Conservation (phyloP, 169 alveolate species). For the Miamiensis avidus region DNA sequence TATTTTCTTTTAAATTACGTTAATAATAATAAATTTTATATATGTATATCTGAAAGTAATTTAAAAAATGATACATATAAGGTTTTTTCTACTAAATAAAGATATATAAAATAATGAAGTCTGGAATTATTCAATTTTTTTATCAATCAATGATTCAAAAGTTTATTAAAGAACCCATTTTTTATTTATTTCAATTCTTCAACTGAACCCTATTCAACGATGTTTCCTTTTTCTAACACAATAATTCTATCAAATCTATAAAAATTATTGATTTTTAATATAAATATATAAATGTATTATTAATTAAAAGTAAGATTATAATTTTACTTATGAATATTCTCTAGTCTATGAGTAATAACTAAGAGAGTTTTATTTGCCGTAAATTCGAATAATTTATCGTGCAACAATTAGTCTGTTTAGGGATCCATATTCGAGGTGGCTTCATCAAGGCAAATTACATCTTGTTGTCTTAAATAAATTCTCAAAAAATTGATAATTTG, state of each 20-base stretch:
- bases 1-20: no score
- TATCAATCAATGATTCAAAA: not conserved
- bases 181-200: slow-evolving; percentile 43
- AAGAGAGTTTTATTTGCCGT: slow-evolving; percentile 53
- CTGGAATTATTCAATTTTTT: no score
- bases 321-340: slow-evolving; percentile 34
- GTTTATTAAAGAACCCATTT: slow-evolving; percentile 45
- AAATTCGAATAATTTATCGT: slow-evolving; percentile 39
- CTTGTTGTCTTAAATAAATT: slow-evolving; percentile 50
- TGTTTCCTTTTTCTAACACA: slow-evolving; percentile 53
- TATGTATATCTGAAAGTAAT: no score
- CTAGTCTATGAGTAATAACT: slow-evolving; percentile 62
- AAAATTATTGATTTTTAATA: no score
- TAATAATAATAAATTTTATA: no score
- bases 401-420: slow-evolving; percentile 57
- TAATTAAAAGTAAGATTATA: no score
- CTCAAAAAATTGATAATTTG: slow-evolving; percentile 60
- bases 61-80: no score
- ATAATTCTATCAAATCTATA: slow-evolving; percentile 51
- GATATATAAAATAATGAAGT: no score
- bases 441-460: slow-evolving; percentile 62
- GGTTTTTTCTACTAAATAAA: no score
- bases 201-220: slow-evolving; percentile 55
- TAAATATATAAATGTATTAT: not conserved
- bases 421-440: slow-evolving; percentile 68